Base-by-base conservation (phyloP, 1,284 basidiomycete genomes). In the Amylostereum chailletii region DNA sequence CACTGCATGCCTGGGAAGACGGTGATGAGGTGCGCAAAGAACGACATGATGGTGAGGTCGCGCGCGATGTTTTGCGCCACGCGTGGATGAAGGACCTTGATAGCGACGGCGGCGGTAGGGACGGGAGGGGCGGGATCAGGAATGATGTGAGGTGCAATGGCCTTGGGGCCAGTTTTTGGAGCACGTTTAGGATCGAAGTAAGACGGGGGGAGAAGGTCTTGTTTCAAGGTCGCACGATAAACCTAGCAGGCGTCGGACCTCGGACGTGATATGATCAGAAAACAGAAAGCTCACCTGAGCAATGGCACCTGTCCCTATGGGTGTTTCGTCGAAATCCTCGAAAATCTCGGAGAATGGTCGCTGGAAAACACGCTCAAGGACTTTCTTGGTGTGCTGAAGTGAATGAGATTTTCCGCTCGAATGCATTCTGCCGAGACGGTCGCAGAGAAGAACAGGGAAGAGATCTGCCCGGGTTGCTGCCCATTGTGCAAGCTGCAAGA, bases 301-400 rank as follows among this genome's bases (percentile, higher is more conserved):
- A 49, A 99, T 97, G 4, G 96, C 95, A 40, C 96, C 96, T n/a
- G 90, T 90, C 3, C 96, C 96, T 50, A 99, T 94, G 1, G 96
- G 94, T 32, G 68, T 74, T 52, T 84, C 75, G 42, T 90, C 83
- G 60, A 99, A 99, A 51, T 90, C 81, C 58, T 93, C 90, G 58
- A 99, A 99, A 27, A 98, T 90, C 37, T 97, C 79, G 10, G 87
- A 76, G 61, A 99, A 96, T 1, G 80, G 77, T 42, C 79, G 71
- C 48, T 82, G 78, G 64, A 99, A 99, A 19, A 93, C 90, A 11
- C 74, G 71, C 63, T 96, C 88, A 54, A 99, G 83, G 46, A 92
- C 85, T 31, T 71, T 66, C 59, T 83, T 89, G 3, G 96, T 99
- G 65, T 98, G 86, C 26, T 64, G 60, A 53, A 98, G 69, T 1